phyloP scores from a whole-genome alignment of 2,329 filamentous ascomycete species.

The Fusarium robinianum region DNA sequence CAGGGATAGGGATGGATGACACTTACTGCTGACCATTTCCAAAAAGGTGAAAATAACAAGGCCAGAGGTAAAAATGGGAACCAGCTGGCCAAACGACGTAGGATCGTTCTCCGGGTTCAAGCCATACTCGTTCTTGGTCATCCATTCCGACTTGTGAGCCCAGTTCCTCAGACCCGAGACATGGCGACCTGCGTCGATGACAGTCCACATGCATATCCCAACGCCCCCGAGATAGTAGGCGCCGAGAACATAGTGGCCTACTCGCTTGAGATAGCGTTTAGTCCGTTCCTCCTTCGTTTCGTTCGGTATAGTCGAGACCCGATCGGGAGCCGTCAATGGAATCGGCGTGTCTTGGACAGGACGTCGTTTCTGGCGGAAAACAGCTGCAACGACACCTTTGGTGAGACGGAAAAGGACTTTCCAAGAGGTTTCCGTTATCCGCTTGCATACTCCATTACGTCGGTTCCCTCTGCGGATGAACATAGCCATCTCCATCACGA shows the following conservation, averaged over 20 bases:
- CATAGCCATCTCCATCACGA: constrained; percentile 9
- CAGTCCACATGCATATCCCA: constrained; percentile 14
- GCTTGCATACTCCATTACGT: constrained; percentile 6
- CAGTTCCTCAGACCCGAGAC: constrained; percentile 5
- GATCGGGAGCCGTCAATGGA: background rate
- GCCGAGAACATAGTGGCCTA: constrained; percentile 7
- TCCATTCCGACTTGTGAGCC: constrained; percentile 11
- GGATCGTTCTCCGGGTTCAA: constrained; percentile 13
- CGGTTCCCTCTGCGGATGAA: constrained; percentile 12
- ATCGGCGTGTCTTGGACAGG: background rate
- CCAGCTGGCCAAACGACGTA: constrained; percentile 15
- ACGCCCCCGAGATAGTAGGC: constrained; percentile 9
- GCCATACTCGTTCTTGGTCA: background rate
- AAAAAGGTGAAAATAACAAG: constrained; percentile 12
- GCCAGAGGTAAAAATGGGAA: constrained; percentile 11
- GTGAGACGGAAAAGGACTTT: background rate
- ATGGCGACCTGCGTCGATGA: constrained; percentile 8
- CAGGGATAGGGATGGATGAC: background rate
- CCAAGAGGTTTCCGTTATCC: constrained; percentile 1
- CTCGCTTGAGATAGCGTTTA: constrained; percentile 2
- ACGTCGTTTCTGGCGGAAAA: background rate
- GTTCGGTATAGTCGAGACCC: background rate
- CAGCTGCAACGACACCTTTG: background rate
- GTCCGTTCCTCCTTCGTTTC: background rate
- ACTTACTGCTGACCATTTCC: constrained; percentile 17